These are phyloP conservation scores for Myxozyma melibiosi DNA, from an alignment of 805 yeast genomes.

Conservation along the genomic window DNA sequence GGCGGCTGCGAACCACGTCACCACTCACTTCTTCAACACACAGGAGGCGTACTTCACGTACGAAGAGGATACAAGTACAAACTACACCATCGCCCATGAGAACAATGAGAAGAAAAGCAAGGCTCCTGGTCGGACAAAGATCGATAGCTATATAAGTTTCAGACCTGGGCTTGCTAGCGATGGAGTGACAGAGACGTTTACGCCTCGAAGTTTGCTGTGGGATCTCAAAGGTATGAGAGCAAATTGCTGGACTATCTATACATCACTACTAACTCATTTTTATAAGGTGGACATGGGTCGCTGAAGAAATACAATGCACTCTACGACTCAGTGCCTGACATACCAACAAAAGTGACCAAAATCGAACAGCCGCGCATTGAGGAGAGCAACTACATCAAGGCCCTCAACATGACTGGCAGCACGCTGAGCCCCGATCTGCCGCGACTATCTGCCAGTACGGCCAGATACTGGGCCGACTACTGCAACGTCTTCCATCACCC, in stretches of 20 bases:
- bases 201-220: slow-evolving; percentile 84
- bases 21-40: slow-evolving; percentile 76
- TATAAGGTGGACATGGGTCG: slow-evolving; percentile 54
- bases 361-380: slow-evolving; percentile 46
- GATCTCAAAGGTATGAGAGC: slow-evolving; percentile 58
- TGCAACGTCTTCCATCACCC: slow-evolving; percentile 69
- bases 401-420: slow-evolving; percentile 54
- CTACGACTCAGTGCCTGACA: slow-evolving; percentile 22
- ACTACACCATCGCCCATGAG: slow-evolving; percentile 23
- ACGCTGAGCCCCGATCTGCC: slow-evolving; percentile 21
- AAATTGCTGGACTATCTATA: no score
- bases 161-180: slow-evolving; percentile 44
- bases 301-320: slow-evolving; percentile 41
- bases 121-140: slow-evolving; percentile 7
- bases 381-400: slow-evolving; percentile 63
- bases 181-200: slow-evolving; percentile 55
- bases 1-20: slow-evolving; percentile 71
- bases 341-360: slow-evolving; percentile 36
- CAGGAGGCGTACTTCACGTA: slow-evolving; percentile 72
- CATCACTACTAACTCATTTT: no score
- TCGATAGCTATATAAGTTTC: slow-evolving; percentile 54
- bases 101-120: background rate
- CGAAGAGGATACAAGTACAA: slow-evolving; percentile 34
- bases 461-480: slow-evolving; percentile 80
- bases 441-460: slow-evolving; percentile 47